Conservation (phyloP, 2,329 filamentous ascomycete genomes). For the Phyllosticta capitalensis region DNA sequence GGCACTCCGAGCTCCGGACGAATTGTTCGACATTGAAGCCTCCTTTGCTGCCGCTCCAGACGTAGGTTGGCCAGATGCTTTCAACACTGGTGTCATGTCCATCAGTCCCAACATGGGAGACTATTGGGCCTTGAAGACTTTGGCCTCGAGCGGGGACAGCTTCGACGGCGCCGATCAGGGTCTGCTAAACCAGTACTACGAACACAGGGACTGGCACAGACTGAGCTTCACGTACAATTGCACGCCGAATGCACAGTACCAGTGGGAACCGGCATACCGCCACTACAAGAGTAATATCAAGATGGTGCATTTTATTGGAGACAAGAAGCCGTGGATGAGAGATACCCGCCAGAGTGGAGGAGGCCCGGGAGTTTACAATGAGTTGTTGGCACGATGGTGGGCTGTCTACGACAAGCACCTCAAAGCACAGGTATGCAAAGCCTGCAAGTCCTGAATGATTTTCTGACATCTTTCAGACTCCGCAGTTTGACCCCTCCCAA, state of each 20-base stretch:
- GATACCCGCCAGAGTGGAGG: slow-evolving; percentile 32
- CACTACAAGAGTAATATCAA: slow-evolving; percentile 87
- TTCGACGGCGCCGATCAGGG: slow-evolving; percentile 98
- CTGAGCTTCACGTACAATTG: slow-evolving; percentile 95
- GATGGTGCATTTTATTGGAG: slow-evolving; percentile 89
- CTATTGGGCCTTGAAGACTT: slow-evolving; percentile 72
- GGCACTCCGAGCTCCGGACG: slow-evolving; percentile 81
- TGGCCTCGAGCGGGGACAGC: slow-evolving; percentile 79
- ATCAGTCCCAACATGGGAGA: slow-evolving; percentile 77
- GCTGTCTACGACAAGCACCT: slow-evolving; percentile 86
- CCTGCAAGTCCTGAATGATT: not conserved
- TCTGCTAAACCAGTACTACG: slow-evolving; percentile 88
- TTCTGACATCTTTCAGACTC: not conserved
- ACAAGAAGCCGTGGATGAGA: slow-evolving; percentile 72
- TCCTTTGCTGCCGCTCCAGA: slow-evolving; percentile 71
- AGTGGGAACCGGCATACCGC: slow-evolving; percentile 89
- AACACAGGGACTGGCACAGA: slow-evolving; percentile 65
- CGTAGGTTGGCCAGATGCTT: slow-evolving; percentile 95
- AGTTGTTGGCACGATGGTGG: slow-evolving; percentile 88
- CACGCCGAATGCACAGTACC: slow-evolving; percentile 92
- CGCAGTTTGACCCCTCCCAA: not conserved
- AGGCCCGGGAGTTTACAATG: slow-evolving; percentile 60
- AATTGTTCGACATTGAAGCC: slow-evolving; percentile 65
- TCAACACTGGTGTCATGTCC: slow-evolving; percentile 97
- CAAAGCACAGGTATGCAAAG: slow-evolving; percentile 23